These are phyloP conservation scores for Colletotrichum lentis DNA, from an alignment of 2,329 filamentous ascomycete species.

Conservation along the genomic window DNA sequence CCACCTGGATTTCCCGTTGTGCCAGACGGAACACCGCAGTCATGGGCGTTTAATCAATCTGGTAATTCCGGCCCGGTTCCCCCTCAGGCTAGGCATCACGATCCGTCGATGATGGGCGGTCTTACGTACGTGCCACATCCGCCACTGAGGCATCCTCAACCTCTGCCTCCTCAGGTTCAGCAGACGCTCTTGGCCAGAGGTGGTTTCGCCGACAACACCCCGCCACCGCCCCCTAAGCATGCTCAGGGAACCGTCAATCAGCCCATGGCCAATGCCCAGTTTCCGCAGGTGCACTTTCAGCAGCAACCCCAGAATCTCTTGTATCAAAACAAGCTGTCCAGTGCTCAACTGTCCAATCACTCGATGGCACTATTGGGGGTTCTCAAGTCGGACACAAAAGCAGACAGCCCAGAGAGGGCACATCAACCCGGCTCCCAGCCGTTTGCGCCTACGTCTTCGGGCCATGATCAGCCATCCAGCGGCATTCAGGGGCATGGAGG, in stretches of 20 bases:
- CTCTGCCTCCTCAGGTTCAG: conserved; percentile 64
- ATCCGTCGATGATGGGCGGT: background rate
- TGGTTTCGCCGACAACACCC: conserved; percentile 33
- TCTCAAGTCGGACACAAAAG: conserved; percentile 47
- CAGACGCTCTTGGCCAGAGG: conserved; percentile 39
- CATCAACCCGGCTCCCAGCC: background rate
- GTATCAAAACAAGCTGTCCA: conserved; percentile 36
- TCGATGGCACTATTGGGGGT: conserved; percentile 51
- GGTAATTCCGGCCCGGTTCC: background rate
- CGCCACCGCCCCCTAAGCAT: conserved; percentile 35
- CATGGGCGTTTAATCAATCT: conserved; percentile 27
- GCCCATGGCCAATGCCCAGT: conserved; percentile 12
- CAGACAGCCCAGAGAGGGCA: conserved; percentile 3
- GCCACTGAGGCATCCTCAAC: conserved; percentile 53
- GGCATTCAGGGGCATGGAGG: conserved; percentile 7
- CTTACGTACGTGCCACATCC: conserved; percentile 31
- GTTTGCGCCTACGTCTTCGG: background rate
- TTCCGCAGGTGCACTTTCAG: conserved; percentile 17
- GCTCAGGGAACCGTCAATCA: conserved; percentile 24
- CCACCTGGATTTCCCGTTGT: conserved; percentile 46
- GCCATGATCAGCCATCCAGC: background rate
- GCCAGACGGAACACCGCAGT: conserved; percentile 27
- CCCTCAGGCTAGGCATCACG: conserved; percentile 14
- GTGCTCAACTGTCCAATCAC: conserved; percentile 45
- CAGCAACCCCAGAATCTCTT: conserved; percentile 36